Percentiles rank a stretch among this genome's conserved stretches.
Conservation (phyloP, 768 basidiomycete genomes). For the Podaxis rugospora region DNA sequence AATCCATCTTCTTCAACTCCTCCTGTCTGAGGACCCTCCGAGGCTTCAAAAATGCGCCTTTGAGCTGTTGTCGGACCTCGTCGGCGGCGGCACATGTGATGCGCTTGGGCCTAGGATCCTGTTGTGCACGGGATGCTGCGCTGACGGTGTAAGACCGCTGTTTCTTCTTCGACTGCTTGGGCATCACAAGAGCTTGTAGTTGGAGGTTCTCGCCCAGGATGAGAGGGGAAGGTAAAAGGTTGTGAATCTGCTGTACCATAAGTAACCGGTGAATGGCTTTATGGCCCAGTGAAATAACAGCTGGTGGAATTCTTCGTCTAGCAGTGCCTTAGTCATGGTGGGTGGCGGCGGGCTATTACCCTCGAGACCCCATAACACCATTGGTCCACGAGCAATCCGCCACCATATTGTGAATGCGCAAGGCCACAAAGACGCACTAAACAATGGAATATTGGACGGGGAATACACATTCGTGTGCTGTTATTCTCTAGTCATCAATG, state of each 20-base stretch:
- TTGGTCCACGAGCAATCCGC: neutral
- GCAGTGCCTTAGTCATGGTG: neutral
- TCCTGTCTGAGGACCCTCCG: neutral
- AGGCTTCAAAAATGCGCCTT: neutral
- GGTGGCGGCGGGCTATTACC: neutral
- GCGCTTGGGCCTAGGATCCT: neutral
- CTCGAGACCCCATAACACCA: neutral
- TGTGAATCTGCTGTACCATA: no score
- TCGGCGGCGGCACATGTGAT: neutral
- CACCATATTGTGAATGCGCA: no score
- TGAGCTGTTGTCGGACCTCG: neutral
- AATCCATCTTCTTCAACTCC: neutral
- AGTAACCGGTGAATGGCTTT: neutral
- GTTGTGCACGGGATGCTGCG: neutral
- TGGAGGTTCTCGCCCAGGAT: no score
- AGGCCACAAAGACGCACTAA: no score
- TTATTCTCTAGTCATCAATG: no score
- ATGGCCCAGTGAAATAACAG: neutral
- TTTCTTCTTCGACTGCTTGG: neutral
- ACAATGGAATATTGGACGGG: no score
- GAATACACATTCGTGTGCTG: neutral
- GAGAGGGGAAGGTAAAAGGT: no score
- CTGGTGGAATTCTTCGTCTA: neutral
- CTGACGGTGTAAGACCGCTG: neutral
- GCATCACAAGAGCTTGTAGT: neutral